Base-by-base conservation (phyloP, 345 rosid genomes). In the Gynandropsis gynandra region DNA sequence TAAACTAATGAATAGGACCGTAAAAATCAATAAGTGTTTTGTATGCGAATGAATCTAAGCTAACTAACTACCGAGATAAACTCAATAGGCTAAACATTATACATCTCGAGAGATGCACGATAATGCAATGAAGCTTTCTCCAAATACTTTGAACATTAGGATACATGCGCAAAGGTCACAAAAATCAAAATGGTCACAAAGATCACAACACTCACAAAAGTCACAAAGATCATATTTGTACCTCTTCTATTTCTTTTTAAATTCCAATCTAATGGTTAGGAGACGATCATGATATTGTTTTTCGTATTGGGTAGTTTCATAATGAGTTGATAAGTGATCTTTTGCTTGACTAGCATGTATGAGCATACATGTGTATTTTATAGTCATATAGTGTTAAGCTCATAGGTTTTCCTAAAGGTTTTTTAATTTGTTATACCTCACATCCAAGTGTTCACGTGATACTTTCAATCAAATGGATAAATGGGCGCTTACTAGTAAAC, bases 391-490 rank as follows among this genome's bases (percentile, higher is more conserved):
- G 5, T 14, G 34, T 39, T 0, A 42, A 47, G 38, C 41, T 32
- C 16, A 35, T 50, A 41, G 53, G 0, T 48, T 59, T 36, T 39
- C 46, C 49, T 65, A 16, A 58, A 1, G 18, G 34, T 63, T 61
- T n/a, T n/a, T 47, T 42, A 45, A 33, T 67, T 29, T 6, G 62
- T 70, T 42, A 62, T 20, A 43, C 24, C 58, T 51, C 80, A 92
- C 97, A 72, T 92, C 71, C 73, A 85, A 68, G 51, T 87, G 41
- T 92, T 68, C 33, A 72, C 81, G 54, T 49, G 95, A 85, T 62
- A 82, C 83, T 36, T 80, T 85, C 57, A 75, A 58, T 40, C 67
- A 65, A 51, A 80, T 85, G 90, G 98, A 95, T 88, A 78, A 71
- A 71, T 61, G 19, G 29, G 12, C 53, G 47, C 16, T 10, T 53